phyloP scores from a whole-genome alignment of 768 basidiomycete genomes.

The Phallus indusiatus region DNA sequence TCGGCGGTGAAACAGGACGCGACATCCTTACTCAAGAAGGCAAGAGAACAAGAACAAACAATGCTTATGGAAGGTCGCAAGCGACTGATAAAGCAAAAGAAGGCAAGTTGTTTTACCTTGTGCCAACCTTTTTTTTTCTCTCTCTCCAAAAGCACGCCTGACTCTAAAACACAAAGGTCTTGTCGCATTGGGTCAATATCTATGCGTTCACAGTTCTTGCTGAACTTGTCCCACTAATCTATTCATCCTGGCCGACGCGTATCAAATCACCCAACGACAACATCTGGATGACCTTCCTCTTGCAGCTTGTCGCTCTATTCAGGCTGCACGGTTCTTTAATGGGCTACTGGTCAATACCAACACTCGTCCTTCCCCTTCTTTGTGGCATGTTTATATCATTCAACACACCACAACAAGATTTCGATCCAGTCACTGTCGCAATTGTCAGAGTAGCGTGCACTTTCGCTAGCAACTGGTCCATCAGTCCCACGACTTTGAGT shows the following conservation, averaged over 20 bases:
- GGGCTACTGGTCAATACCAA: slow-evolving; percentile 54
- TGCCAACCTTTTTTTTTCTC: neutral
- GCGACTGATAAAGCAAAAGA: neutral
- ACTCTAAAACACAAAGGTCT: slow-evolving; percentile 27
- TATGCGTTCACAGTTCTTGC: slow-evolving; percentile 43
- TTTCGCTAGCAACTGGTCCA: slow-evolving; percentile 13
- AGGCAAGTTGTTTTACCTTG: neutral
- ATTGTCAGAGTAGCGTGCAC: slow-evolving; percentile 48
- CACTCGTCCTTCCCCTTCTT: slow-evolving; percentile 47
- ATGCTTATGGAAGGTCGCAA: neutral
- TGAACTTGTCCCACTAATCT: slow-evolving; percentile 47
- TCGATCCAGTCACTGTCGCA: slow-evolving; percentile 57
- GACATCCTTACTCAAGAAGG: slow-evolving; percentile 10
- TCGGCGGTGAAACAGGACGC: slow-evolving; percentile 13
- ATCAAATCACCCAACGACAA: neutral
- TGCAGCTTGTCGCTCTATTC: neutral
- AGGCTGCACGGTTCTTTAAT: slow-evolving; percentile 17
- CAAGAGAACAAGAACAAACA: slow-evolving; percentile 3
- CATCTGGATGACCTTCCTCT: neutral
- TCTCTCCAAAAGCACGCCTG: neutral
- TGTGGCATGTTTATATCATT: slow-evolving; percentile 57
- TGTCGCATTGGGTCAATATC: slow-evolving; percentile 59
- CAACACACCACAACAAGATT: slow-evolving; percentile 30
- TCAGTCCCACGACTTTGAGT: slow-evolving; percentile 42
- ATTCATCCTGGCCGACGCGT: slow-evolving; percentile 36